Percentiles rank a stretch among this genome's conserved stretches.
Evolutionary conservation across 225 moss, liverwort and hornwort species (phyloP).

Genomic region (Physcomitrellopsis africana): DNA sequence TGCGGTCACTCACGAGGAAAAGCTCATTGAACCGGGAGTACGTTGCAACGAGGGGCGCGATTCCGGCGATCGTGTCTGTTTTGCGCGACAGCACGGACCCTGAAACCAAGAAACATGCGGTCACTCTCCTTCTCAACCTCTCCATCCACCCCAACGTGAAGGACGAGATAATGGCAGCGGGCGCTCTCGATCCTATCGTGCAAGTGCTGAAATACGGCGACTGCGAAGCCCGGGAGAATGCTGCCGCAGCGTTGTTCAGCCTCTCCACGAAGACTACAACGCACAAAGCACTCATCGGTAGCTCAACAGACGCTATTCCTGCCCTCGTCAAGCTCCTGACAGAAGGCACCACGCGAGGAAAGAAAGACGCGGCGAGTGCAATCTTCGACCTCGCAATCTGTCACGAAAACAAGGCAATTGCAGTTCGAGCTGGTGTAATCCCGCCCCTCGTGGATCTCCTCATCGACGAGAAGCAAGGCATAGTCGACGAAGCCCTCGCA

Average conservation of each 20-base stretch:
- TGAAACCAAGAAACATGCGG: constrained; percentile 76
- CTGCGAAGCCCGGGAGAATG: constrained; percentile 82
- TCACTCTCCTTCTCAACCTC: constrained; percentile 84
- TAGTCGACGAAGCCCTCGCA: constrained; percentile 82
- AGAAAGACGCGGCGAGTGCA: constrained; percentile 84
- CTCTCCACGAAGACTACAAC: constrained; percentile 58
- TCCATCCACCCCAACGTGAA: constrained; percentile 79
- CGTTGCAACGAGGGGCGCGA: constrained; percentile 69
- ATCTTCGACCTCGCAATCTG: constrained; percentile 86
- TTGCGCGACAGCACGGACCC: constrained; percentile 57
- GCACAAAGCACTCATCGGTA: constrained; percentile 68
- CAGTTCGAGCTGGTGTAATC: constrained; percentile 74
- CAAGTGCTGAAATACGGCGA: constrained; percentile 74
- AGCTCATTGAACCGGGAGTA: constrained; percentile 74
- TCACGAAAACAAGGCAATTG: constrained; percentile 76
- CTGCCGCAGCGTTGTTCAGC: constrained; percentile 88
- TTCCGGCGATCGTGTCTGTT: constrained; percentile 62
- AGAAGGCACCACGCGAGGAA: constrained; percentile 71
- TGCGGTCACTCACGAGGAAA: constrained; percentile 72
- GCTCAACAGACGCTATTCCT: constrained; percentile 67
- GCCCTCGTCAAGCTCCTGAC: constrained; percentile 78
- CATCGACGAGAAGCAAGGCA: constrained; percentile 72
- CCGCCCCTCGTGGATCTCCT: constrained; percentile 74
- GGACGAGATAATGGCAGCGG: constrained; percentile 70
- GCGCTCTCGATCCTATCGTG: constrained; percentile 71